Evolutionary conservation across 2,329 filamentous ascomycete species (phyloP), one percentile per base, ranked within the genome.

Genomic region (Pseudogymnoascus sp.): DNA sequence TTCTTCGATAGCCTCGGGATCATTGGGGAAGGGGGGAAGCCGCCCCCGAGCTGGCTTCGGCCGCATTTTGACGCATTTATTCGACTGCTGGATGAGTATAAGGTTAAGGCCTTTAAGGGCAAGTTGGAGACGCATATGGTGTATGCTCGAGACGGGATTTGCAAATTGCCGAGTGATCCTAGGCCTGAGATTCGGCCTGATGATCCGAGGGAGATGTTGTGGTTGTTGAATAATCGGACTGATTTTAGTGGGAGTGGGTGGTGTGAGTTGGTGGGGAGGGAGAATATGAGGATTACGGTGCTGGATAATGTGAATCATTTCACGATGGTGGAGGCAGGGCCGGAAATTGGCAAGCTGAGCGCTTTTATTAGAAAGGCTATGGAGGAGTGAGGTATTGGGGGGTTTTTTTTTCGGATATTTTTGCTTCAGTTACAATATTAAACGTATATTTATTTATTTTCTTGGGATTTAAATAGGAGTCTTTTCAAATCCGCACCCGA

Each of bases 11-110:
- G 73, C 7, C 74, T 80, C 46, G 77, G 77, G 25, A 72, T 83
- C 42, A 78, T 83, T 75, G 70, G 66, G 14, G 68, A 71, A 11
- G 28, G 28, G 1, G 25, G 31, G 0, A 62, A 62, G 38, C 16
- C 60, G 1, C 60, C 77, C 5, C 80, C 80, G 1, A 74, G 74
- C 44, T 82, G 79, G 79, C 73, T 83, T 28, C 74, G 81, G 2
- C 78, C 79, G 18, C 80, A 83, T 69, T 83, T 83, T 72, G 69
- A 78, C 25, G 79, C 80, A 28, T 77, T 76, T 65, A 80, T 82
- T 66, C 75, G 78, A 61, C 73, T 76, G 0, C 71, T 82, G 40
- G 77, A 79, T 50, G 75, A 75, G 28, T 82, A 82, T 67, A 70
- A 71, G 42, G 71, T 67, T 31, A 70, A 64, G 62, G 72, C 67